Evolutionary conservation across 73 alveolate species (phyloP).

Genomic region (Paramecium pentaurelia): DNA sequence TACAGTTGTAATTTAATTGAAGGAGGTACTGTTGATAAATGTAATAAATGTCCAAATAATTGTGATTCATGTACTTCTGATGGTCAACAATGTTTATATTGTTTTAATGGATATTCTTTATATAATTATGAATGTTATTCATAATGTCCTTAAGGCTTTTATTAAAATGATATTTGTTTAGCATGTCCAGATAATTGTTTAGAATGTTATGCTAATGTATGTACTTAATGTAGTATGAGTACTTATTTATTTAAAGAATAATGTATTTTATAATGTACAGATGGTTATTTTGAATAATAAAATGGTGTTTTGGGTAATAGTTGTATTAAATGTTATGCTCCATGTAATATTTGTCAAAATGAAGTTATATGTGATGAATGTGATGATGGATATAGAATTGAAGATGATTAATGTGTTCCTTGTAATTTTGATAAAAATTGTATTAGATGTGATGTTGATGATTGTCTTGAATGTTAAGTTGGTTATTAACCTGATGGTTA

Average conservation of each 20-base stretch:
- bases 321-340: conserved; percentile 2
- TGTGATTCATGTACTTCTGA: neutral
- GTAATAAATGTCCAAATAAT: neutral
- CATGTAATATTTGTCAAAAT: neutral
- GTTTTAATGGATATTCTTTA: neutral
- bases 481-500: conserved; percentile 9
- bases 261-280: neutral
- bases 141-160: neutral
- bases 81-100: neutral
- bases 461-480: neutral
- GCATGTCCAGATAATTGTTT: neutral
- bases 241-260: neutral
- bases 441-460: neutral
- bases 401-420: neutral
- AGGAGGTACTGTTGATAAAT: conserved; percentile 23
- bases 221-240: neutral
- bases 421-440: neutral
- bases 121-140: conserved; percentile 14
- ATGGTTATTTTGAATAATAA: conserved; percentile 25
- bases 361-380: neutral
- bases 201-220: neutral
- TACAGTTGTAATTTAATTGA: conserved; percentile 23
- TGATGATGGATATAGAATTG: neutral
- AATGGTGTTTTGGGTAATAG: conserved; percentile 27
- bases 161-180: neutral